Base-by-base conservation (phyloP, 257 asterid genomes). In the Anisodus tanguticus region DNA sequence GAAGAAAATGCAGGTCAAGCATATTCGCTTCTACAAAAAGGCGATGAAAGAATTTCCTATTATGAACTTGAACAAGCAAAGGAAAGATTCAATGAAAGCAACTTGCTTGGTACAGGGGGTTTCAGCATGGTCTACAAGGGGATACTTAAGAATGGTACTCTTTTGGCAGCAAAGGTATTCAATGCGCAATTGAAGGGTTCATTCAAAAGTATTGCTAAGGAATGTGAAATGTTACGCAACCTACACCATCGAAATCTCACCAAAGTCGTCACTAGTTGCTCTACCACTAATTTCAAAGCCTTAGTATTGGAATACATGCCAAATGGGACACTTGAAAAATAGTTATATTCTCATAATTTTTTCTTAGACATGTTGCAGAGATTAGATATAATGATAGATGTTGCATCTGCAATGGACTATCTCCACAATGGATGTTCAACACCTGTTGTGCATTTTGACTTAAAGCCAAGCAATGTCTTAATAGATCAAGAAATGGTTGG, bases 111-210 rank as follows among this genome's bases (percentile, higher is more conserved):
- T 22, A 51, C 0, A 0, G 64, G 63, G 22, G 31, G 47, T 77
- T 76, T 77, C 63, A 35, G 26, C n/a, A 8, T 49, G 58, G 81
- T 51, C n/a, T 76, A 51, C 43, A 45, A 76, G 4, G 81, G 81
- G 45, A 15, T 76, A 19, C 81, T 76, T 22, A 76, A 22, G 58
- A 63, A 76, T 76, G 81, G 45, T 11, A 77, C 82, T 11, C 0
- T 77, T 35, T 53, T 77, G 26, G 66, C 26, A n/a, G 15, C 64
- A 77, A 77, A 77, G 66, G 49, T 53, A 55, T 77, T 77, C 10
- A 53, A n/a, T 49, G 31, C 2, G 15, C 66, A 77, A 77, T 6
- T 22, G 13, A 64, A 53, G 22, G 64, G 66, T 11, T 2, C 47
- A 10, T 77, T 53, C 82, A 53, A 77, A 53, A 53, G 82, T 43